Conservation (phyloP, 1,284 basidiomycete species). For the Cryptococcus sp. region DNA sequence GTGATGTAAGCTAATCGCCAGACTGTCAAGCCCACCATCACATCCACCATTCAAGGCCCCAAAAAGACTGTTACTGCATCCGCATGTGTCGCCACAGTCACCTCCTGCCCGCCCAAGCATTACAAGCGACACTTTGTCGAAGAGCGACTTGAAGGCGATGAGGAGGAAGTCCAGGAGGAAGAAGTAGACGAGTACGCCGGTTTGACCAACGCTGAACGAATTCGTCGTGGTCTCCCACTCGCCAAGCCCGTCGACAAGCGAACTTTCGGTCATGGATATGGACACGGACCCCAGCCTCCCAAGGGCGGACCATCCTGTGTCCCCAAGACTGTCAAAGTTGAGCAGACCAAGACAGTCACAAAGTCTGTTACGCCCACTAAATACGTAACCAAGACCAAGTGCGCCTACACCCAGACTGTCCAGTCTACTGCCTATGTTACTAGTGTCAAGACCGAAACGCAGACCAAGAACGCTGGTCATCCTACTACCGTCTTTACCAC, state of each 20-base stretch:
- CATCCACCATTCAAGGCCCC: not conserved
- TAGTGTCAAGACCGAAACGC: not conserved
- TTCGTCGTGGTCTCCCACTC: conserved; percentile 7
- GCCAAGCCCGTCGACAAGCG: conserved; percentile 4
- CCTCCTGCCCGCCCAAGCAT: not conserved
- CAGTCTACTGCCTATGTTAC: conserved; percentile 1
- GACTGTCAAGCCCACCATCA: not conserved
- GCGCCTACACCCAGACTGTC: conserved; percentile 5
- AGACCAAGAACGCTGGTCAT: not conserved
- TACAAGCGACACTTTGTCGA: not conserved
- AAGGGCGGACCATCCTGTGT: conserved; percentile 4
- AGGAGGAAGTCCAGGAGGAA: not conserved
- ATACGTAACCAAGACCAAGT: conserved; percentile 4
- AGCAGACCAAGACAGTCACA: not conserved
- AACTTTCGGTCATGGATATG: not conserved
- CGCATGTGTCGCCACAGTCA: conserved; percentile 3
- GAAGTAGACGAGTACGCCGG: conserved; percentile 5
- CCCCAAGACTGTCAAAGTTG: not conserved
- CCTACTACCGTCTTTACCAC: not conserved
- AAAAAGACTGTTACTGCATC: conserved; percentile 1
- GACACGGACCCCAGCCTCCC: not conserved
- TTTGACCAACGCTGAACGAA: conserved; percentile 7
- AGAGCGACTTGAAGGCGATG: not conserved
- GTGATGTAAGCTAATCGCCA: not conserved
- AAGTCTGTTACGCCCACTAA: conserved; percentile 7